Evolutionary conservation across 2,329 filamentous ascomycete genomes (phyloP).

Genomic region (Fusarium sp.): DNA sequence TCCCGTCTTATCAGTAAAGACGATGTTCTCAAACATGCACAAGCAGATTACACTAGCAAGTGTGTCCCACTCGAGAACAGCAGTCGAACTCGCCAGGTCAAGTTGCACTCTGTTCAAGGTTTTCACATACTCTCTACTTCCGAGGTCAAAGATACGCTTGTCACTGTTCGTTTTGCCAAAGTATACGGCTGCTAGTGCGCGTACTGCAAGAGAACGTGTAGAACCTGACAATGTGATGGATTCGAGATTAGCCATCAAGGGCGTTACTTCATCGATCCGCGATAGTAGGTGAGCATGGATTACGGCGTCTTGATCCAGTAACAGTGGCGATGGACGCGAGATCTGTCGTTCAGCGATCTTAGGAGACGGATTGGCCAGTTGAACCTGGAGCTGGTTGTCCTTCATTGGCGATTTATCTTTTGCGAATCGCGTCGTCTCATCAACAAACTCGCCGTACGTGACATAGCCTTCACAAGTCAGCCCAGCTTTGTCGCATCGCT

Average conservation of each 20-base stretch:
- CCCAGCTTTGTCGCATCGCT: conserved; percentile 10
- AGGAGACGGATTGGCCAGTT: fast-evolving
- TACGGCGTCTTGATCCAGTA: conserved; percentile 1
- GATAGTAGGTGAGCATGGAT: conserved; percentile 16
- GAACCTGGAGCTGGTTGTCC: neutral
- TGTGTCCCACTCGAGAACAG: conserved; percentile 16
- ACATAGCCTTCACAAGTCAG: conserved; percentile 16
- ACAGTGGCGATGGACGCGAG: fast-evolving
- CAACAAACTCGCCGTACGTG: conserved; percentile 4
- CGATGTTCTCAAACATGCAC: conserved; percentile 20
- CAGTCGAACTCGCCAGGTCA: neutral
- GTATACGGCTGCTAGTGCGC: conserved; percentile 17
- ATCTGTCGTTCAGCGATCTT: no score
- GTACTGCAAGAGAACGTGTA: neutral
- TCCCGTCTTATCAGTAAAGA: conserved; percentile 16
- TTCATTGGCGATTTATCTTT: neutral
- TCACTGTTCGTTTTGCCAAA: conserved; percentile 16
- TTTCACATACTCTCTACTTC: neutral
- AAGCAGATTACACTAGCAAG: conserved; percentile 23
- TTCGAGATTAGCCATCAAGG: conserved; percentile 6
- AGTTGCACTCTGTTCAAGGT: neutral
- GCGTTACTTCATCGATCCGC: conserved; percentile 3
- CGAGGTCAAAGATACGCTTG: neutral
- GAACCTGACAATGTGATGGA: neutral
- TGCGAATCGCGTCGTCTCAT: conserved; percentile 3